Evolutionary conservation across 176 grass and related monocot species (phyloP).

Genomic region (Aegilops umbellulata): DNA sequence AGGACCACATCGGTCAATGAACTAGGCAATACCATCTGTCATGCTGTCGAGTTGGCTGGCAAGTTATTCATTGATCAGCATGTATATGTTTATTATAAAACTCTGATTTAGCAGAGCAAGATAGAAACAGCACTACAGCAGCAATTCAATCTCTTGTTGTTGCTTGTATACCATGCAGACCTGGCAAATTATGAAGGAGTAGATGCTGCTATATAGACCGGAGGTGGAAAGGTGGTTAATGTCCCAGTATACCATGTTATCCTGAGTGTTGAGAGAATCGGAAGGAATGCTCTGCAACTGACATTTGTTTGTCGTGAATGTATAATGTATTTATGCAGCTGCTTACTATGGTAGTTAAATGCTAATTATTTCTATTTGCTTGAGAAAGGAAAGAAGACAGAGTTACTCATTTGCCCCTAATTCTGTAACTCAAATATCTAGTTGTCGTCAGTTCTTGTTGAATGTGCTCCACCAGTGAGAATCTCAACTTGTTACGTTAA

Average conservation of each 20-base stretch:
- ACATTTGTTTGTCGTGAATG: conserved; percentile 1
- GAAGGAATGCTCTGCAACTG: conserved; percentile 6
- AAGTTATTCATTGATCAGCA: conserved; percentile 16
- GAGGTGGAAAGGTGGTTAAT: conserved; percentile 21
- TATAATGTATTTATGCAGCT: conserved; percentile 14
- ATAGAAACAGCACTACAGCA: conserved; percentile 2
- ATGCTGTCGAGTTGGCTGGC: neutral
- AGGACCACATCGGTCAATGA: conserved; percentile 1
- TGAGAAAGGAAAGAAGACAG: neutral
- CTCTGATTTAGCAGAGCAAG: neutral
- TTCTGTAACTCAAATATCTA: neutral
- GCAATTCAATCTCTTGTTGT: conserved; percentile 4
- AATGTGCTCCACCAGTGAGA: neutral
- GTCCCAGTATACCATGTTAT: conserved; percentile 4
- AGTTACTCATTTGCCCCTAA: neutral
- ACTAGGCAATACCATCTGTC: neutral
- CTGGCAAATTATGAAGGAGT: neutral
- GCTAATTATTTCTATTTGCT: neutral
- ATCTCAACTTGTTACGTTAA: conserved; percentile 3
- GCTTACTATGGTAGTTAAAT: conserved; percentile 12
- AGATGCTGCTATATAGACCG: neutral
- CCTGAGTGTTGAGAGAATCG: neutral
- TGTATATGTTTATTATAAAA: conserved; percentile 10
- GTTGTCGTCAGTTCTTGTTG: conserved; percentile 21
- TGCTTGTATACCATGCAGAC: neutral